Evolutionary conservation across 352 stramenopile species (phyloP), one percentile per base, ranked within the genome.

Genomic region (Globisporangium middletonii): DNA sequence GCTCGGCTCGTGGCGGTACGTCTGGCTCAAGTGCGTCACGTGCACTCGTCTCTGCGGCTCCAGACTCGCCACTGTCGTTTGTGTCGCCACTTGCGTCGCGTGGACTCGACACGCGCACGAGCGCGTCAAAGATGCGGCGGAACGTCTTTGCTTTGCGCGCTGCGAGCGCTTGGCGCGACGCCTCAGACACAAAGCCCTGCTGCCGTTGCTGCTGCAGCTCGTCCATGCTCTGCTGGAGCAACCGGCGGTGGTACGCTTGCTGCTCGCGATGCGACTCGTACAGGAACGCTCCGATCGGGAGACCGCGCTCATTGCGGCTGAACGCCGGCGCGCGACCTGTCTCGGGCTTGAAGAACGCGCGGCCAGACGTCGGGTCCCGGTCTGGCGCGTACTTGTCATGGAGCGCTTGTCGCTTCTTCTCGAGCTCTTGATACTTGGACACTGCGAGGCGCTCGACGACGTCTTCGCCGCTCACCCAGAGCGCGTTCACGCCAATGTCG

Each of bases 251-350:
- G 19, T 88, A 83, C 47, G 84, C 74, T 16, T 75, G 71, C 48
- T 89, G 75, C 28, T 92, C 79, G 19, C 63, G 72, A 45, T 88
- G 79, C 26, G 75, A 69, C 53, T 79, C 71, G 60, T 89, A 73
- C 37, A 92, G 68, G 57, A 89, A 92, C 11, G 89, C 79, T 28
- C 83, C 83, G 53, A 92, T 92, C 12, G 79, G 79, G 0, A 92
- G 60, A 0, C 70, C 70, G 26, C 78, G 73, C 49, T 89, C 83
- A 46, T 92, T 91, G 53, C 83, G 77, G 45, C 74, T 75, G 52
- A 92, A 91, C 1, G 74, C 72, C 0, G 83, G 83, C 2, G 63
- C 72, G 41, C 83, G 75, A 3, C 83, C 83, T 2, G 69, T 82
- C 56, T 89, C 77, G 0, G 83, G 83, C 45, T 77, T 86, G 62